Conservation (phyloP, 2,329 filamentous ascomycete genomes). For the Colletotrichum sp. region DNA sequence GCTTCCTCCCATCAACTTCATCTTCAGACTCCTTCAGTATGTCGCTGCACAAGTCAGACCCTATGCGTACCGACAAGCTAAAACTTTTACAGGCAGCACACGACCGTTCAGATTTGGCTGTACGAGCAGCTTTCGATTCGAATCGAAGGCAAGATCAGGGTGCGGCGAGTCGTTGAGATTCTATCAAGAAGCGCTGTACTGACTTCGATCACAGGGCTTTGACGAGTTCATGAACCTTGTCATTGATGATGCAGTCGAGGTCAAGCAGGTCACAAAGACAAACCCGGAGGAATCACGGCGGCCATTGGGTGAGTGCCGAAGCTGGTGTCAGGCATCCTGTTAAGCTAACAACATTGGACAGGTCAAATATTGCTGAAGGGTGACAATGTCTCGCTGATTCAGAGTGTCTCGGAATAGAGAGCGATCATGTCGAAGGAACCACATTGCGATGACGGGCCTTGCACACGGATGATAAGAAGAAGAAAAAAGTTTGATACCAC, state of each 20-base stretch:
- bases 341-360: conserved; percentile 40
- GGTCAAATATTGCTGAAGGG: conserved; percentile 88
- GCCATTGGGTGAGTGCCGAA: conserved; percentile 68
- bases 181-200: not conserved
- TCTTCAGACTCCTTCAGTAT: conserved; percentile 78
- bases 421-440: conserved; percentile 53
- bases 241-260: conserved; percentile 92
- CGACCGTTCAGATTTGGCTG: conserved; percentile 92
- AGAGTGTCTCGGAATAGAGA: conserved; percentile 67
- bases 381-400: conserved; percentile 86
- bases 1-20: conserved; percentile 62
- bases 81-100: conserved; percentile 55
- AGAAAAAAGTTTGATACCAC: conserved; percentile 19
- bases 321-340: not conserved
- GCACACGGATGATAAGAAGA: not conserved
- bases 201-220: conserved; percentile 70
- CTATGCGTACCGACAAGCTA: not conserved
- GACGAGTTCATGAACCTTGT: conserved; percentile 99
- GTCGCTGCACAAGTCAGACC: conserved; percentile 10
- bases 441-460: not conserved
- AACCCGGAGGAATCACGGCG: conserved; percentile 78
- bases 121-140: conserved; percentile 94
- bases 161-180: conserved; percentile 47
- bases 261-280: conserved; percentile 82
- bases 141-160: conserved; percentile 96